Evolutionary conservation across 2,329 filamentous ascomycete species (phyloP).

Genomic region (Arthrobotrys megalospora): DNA sequence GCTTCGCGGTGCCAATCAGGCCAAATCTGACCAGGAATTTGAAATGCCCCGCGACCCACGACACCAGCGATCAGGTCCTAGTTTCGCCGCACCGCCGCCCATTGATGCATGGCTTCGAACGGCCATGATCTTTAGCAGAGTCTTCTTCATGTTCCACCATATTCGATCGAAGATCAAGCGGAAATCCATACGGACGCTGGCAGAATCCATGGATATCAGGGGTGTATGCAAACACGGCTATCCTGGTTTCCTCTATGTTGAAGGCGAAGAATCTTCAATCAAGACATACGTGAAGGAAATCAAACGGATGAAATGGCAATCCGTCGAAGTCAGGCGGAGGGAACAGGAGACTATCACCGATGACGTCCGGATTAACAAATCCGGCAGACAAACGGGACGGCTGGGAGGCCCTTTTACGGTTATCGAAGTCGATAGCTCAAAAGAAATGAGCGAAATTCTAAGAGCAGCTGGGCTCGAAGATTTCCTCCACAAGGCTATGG

Average conservation of each 20-base stretch:
- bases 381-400: not conserved
- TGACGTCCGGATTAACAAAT: not conserved
- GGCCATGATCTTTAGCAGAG: slow-evolving; percentile 39
- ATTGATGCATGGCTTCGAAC: not conserved
- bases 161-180: slow-evolving; percentile 50
- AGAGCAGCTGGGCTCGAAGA: slow-evolving; percentile 43
- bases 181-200: slow-evolving; percentile 33
- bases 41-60: not conserved
- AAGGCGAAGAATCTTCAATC: slow-evolving; percentile 44
- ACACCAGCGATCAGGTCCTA: not conserved
- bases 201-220: slow-evolving; percentile 43
- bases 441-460: slow-evolving; percentile 52
- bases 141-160: slow-evolving; percentile 58
- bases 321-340: slow-evolving; percentile 50
- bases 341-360: slow-evolving; percentile 14
- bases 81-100: slow-evolving; percentile 3
- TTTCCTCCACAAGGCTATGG: slow-evolving; percentile 55
- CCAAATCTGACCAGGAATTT: not conserved
- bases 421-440: slow-evolving; percentile 47
- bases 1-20: not conserved
- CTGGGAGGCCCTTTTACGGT: slow-evolving; percentile 45
- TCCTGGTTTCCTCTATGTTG: slow-evolving; percentile 54
- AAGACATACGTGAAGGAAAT: slow-evolving; percentile 48
- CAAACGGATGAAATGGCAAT: slow-evolving; percentile 59
- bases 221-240: slow-evolving; percentile 57